These are phyloP conservation scores for Chalaropsis thielavioides DNA, from an alignment of 2,329 filamentous ascomycete genomes.

Conservation along the genomic window DNA sequence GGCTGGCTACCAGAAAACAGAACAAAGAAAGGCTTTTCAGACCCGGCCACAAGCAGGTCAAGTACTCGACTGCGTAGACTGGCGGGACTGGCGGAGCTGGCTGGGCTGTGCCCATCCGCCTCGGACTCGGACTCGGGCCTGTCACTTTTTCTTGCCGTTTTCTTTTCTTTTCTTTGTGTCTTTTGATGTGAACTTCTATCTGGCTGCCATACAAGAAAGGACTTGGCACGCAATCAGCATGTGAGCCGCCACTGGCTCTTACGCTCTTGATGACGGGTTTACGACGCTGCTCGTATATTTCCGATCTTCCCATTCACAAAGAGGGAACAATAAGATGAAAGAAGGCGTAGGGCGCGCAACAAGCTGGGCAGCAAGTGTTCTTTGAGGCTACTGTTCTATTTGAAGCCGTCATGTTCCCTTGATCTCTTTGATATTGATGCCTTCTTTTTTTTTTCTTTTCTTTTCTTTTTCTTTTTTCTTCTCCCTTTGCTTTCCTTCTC, in stretches of 20 bases:
- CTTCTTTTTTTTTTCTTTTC: not conserved
- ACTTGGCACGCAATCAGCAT: not conserved
- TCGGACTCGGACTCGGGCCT: not conserved
- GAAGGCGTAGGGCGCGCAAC: not conserved
- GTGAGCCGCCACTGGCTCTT: not conserved
- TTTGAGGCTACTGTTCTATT: not conserved
- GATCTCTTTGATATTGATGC: not conserved
- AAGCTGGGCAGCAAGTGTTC: not conserved
- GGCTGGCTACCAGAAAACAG: not conserved
- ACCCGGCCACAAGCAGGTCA: not conserved
- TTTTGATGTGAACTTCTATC: not conserved
- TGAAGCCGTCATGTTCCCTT: not conserved
- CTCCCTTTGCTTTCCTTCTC: not conserved
- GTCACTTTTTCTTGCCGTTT: not conserved
- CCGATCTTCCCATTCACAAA: not conserved
- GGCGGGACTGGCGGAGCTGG: not conserved
- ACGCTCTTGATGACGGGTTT: not conserved
- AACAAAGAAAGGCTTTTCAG: not conserved
- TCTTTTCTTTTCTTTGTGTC: not conserved
- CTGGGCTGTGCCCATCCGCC: not conserved
- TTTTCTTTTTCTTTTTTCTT: not conserved
- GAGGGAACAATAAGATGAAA: not conserved
- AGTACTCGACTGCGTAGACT: not conserved
- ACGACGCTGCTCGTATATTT: constrained; percentile 4
- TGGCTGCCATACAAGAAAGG: not conserved